Conservation (phyloP, 2,329 filamentous ascomycete genomes). For the Penicillium sp. region DNA sequence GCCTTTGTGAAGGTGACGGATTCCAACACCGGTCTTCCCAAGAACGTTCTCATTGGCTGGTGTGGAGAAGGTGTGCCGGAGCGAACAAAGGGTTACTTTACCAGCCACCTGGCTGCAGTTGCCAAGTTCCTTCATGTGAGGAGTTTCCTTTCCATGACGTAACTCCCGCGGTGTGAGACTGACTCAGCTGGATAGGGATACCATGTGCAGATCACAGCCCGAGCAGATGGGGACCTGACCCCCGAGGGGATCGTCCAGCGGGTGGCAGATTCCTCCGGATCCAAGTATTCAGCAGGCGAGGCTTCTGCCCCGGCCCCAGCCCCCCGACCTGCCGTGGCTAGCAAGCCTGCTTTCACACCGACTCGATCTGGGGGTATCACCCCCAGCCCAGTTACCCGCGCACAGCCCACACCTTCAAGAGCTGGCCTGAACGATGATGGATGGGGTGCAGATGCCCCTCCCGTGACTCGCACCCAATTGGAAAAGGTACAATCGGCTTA, state of each 20-base stretch:
- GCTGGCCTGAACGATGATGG: constrained; percentile 75
- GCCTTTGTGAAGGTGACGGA: constrained; percentile 96
- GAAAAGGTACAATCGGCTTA: constrained; percentile 93
- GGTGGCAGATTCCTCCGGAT: constrained; percentile 88
- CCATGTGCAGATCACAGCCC: constrained; percentile 94
- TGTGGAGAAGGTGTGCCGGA: constrained; percentile 98
- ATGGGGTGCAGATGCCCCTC: constrained; percentile 94
- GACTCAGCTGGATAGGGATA: constrained; percentile 62
- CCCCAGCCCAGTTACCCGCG: constrained; percentile 62
- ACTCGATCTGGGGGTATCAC: constrained; percentile 58
- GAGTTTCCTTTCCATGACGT: background rate
- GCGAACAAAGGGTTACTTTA: constrained; percentile 97
- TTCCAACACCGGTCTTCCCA: constrained; percentile 83
- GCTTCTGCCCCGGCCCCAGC: constrained; percentile 49
- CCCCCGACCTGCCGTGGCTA: constrained; percentile 68
- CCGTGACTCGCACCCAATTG: constrained; percentile 77
- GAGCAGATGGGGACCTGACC: constrained; percentile 83
- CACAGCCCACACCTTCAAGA: constrained; percentile 52
- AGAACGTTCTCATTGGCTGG: constrained; percentile 92
- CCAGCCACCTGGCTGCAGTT: constrained; percentile 85
- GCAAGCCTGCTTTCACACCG: constrained; percentile 90
- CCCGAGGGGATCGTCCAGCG: constrained; percentile 89
- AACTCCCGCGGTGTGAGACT: background rate
- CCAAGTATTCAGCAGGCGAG: constrained; percentile 77
- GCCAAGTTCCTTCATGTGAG: constrained; percentile 81